These are phyloP conservation scores for Sicyos baderoa DNA, from an alignment of 306 rosid genomes.

Conservation along the genomic window DNA sequence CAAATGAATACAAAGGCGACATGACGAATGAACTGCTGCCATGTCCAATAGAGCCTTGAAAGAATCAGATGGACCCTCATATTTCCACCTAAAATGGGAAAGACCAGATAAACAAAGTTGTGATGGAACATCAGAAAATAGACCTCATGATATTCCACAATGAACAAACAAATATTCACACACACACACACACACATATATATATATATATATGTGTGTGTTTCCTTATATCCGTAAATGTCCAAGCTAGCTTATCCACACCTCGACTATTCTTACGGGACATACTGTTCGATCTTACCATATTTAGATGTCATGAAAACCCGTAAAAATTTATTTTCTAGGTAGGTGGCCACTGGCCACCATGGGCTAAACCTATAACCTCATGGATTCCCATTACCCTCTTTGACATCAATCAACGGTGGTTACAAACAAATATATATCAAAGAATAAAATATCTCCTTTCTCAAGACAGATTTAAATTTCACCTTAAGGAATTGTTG, in stretches of 20 bases:
- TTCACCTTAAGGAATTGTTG: slow-evolving; percentile 69
- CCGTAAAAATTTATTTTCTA: no score
- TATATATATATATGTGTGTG: no score
- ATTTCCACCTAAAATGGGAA: slow-evolving; percentile 74
- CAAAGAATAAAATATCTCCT: background rate
- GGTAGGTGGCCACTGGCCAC: no score
- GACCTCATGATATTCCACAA: background rate
- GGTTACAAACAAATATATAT: background rate
- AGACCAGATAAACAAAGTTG: slow-evolving; percentile 14
- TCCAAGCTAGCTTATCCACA: no score
- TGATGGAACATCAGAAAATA: background rate
- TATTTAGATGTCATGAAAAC: no score
- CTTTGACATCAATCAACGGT: no score
- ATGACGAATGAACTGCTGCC: slow-evolving; percentile 98
- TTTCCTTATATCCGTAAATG: no score
- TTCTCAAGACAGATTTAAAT: background rate
- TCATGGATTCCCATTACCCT: no score
- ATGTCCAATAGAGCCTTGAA: slow-evolving; percentile 97
- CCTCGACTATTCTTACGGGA: no score
- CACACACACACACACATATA: no score
- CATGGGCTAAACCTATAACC: no score
- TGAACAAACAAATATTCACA: background rate
- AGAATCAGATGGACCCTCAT: slow-evolving; percentile 88
- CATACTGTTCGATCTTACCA: no score
- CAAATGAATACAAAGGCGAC: slow-evolving; percentile 97